Percentiles rank a stretch among this genome's conserved stretches.
phyloP scores from a whole-genome alignment of 352 stramenopile genomes.

The Achlya hypogyna region DNA sequence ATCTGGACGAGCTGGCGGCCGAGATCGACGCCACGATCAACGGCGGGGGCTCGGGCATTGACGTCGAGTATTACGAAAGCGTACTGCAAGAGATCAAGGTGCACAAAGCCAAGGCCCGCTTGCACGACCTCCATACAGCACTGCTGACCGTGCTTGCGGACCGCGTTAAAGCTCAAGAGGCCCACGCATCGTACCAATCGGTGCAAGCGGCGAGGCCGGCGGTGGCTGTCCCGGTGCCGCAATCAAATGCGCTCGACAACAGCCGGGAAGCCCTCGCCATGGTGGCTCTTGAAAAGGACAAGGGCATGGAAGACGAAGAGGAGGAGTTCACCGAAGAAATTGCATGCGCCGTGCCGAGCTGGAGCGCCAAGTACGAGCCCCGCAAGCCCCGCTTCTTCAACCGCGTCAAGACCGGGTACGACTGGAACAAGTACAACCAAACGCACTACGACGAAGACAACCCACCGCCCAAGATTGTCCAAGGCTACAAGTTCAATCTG shows the following conservation, averaged over 20 bases:
- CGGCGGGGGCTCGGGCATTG: slow-evolving; percentile 56
- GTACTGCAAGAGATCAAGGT: slow-evolving; percentile 90
- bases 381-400: slow-evolving; percentile 99
- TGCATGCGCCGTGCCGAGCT: slow-evolving; percentile 63
- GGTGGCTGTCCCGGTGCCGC: neutral
- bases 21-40: slow-evolving; percentile 66
- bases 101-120: slow-evolving; percentile 78
- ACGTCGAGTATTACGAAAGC: slow-evolving; percentile 92
- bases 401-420: slow-evolving; percentile 98
- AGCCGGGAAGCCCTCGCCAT: slow-evolving; percentile 57
- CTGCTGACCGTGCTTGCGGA: slow-evolving; percentile 91
- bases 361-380: slow-evolving; percentile 96
- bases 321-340: slow-evolving; percentile 88
- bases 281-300: slow-evolving; percentile 46
- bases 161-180: slow-evolving; percentile 81
- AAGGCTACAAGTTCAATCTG: slow-evolving; percentile 99
- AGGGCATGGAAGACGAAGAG: slow-evolving; percentile 56
- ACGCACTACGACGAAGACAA: slow-evolving; percentile 99
- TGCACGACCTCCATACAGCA: slow-evolving; percentile 88
- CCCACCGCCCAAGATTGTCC: slow-evolving; percentile 98
- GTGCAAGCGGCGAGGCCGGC: neutral
- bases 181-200: neutral
- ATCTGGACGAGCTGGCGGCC: slow-evolving; percentile 37
- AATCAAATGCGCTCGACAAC: slow-evolving; percentile 29
- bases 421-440: slow-evolving; percentile 99